These are phyloP conservation scores for Vaccinium corymbosum DNA, from an alignment of 148 eudicot species.

Conservation along the genomic window DNA sequence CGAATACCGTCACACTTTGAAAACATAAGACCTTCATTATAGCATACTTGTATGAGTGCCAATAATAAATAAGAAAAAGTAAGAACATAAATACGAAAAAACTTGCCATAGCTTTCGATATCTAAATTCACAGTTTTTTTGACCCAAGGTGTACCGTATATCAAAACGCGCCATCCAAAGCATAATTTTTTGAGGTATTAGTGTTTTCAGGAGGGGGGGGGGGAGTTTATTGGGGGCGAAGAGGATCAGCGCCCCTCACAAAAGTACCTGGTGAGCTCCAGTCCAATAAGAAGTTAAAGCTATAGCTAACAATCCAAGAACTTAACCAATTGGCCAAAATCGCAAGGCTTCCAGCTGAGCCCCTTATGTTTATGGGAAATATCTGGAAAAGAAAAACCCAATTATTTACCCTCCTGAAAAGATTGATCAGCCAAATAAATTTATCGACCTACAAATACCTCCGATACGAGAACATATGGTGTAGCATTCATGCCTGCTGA, in stretches of 20 bases:
- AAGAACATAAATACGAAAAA: neutral
- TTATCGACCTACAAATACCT: conserved; percentile 11
- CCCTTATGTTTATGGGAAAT: conserved; percentile 32
- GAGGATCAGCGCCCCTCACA: neutral
- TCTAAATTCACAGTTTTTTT: neutral
- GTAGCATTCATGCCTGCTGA: conserved; percentile 18
- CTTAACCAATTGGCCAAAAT: conserved; percentile 14
- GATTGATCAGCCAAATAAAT: neutral
- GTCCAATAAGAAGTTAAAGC: conserved; percentile 31
- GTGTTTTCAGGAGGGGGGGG: neutral
- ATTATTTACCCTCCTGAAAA: too few relatives aligned
- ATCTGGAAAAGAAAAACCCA: conserved; percentile 8
- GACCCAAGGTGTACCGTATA: neutral
- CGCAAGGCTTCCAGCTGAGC: conserved; percentile 33
- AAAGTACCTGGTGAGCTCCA: conserved; percentile 33
- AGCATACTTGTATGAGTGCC: neutral
- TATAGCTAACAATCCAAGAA: conserved; percentile 25
- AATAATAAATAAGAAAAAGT: neutral
- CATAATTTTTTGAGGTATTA: neutral
- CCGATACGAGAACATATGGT: conserved; percentile 29
- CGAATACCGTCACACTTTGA: too few relatives aligned
- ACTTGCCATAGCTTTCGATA: neutral
- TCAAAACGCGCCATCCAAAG: neutral
- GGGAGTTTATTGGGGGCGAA: neutral
- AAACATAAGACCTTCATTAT: neutral